Percentiles rank a stretch among this genome's conserved stretches.
These are phyloP conservation scores for Amylostereum areolatum DNA, from an alignment of 1,284 basidiomycete species.

Conservation along the genomic window DNA sequence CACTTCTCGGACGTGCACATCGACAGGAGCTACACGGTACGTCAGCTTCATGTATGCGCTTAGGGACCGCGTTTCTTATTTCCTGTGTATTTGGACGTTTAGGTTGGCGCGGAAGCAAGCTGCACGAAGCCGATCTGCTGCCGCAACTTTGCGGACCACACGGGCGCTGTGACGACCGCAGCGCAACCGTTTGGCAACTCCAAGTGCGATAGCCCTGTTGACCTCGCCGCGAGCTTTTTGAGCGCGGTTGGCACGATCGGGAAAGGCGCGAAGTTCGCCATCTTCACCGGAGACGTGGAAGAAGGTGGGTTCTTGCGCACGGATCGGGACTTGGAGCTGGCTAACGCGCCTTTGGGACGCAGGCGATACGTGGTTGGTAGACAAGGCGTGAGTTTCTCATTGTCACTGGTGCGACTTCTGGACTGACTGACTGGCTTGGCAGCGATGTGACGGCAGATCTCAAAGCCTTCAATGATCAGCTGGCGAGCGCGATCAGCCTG, in stretches of 20 bases:
- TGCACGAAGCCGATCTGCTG: slow-evolving; percentile 60
- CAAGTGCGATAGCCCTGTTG: slow-evolving; percentile 43
- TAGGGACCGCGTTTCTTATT: background rate
- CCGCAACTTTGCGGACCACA: slow-evolving; percentile 38
- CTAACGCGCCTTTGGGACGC: background rate
- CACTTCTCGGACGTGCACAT: slow-evolving; percentile 54
- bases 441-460: slow-evolving; percentile 33
- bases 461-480: slow-evolving; percentile 8
- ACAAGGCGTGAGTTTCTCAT: slow-evolving; percentile 27
- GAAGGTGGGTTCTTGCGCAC: slow-evolving; percentile 34
- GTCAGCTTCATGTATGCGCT: slow-evolving; percentile 7
- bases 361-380: slow-evolving; percentile 43
- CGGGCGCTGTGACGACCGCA: slow-evolving; percentile 29
- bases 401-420: background rate
- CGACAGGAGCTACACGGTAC: slow-evolving; percentile 43
- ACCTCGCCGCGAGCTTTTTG: slow-evolving; percentile 47
- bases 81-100: background rate
- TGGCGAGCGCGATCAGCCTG: slow-evolving; percentile 3
- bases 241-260: slow-evolving; percentile 29
- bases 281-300: slow-evolving; percentile 59
- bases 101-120: slow-evolving; percentile 44
- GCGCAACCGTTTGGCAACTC: slow-evolving; percentile 41
- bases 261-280: slow-evolving; percentile 38
- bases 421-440: background rate
- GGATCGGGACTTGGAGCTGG: background rate